These are phyloP conservation scores for Ananas comosus DNA, from an alignment of 176 grass and related monocot genomes.

Conservation along the genomic window DNA sequence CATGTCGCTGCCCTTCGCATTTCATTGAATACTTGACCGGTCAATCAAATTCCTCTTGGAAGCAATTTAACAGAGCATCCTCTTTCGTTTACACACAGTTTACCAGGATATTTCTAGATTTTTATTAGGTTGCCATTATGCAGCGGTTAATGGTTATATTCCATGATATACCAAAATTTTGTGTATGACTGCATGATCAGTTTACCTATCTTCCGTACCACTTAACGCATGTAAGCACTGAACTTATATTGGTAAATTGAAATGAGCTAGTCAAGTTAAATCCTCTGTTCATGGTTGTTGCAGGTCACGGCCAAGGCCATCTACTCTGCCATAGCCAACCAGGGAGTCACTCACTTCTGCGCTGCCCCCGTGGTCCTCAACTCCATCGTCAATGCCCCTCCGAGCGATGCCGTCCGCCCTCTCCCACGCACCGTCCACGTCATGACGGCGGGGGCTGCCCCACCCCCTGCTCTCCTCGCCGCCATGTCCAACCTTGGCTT, in stretches of 20 bases:
- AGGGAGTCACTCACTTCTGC: conserved; percentile 83
- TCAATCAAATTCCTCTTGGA: background rate
- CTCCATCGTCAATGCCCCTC: conserved; percentile 66
- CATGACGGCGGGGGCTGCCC: conserved; percentile 68
- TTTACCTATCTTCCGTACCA: too few relatives aligned
- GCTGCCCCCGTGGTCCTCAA: conserved; percentile 78
- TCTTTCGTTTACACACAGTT: too few relatives aligned
- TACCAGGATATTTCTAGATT: too few relatives aligned
- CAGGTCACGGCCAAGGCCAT: conserved; percentile 76
- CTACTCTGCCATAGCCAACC: conserved; percentile 57
- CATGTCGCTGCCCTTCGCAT: too few relatives aligned
- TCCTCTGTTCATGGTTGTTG: background rate
- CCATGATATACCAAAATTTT: too few relatives aligned
- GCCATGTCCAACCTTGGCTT: conserved; percentile 66
- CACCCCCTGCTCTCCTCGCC: conserved; percentile 56
- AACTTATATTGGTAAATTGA: too few relatives aligned
- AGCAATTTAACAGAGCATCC: too few relatives aligned
- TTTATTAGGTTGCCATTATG: too few relatives aligned
- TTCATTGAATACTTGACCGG: too few relatives aligned
- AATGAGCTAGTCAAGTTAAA: background rate
- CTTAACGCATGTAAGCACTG: too few relatives aligned
- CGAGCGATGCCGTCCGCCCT: conserved; percentile 60
- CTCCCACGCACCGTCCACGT: conserved; percentile 56
- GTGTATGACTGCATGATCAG: too few relatives aligned
- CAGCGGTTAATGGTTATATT: too few relatives aligned